Base-by-base conservation (phyloP, 176 grass and related monocot genomes). In the Oryza glumipatula region DNA sequence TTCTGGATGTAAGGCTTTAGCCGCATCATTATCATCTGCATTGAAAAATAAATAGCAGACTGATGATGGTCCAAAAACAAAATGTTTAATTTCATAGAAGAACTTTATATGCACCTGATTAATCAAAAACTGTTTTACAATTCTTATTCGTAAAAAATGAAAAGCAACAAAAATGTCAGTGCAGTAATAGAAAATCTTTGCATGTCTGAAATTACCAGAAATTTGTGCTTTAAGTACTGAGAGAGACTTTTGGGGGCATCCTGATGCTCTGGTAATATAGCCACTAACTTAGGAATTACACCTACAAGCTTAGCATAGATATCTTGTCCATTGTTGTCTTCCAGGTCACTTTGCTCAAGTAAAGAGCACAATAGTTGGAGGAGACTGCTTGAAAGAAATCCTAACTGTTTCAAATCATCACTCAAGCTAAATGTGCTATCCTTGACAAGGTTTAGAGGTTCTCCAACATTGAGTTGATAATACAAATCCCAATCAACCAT, bases 351-450 rank as follows among this genome's bases (percentile, higher is more conserved):
- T 84, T 94, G 76, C 30, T 92, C 85, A 90, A 92, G 30, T 78
- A 94, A 90, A 15, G 93, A 95, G 83, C 96, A 88, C 32, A 98
- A 23, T 23, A 98, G 86, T 65, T 98, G 96, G 89, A 95, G 91
- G 77, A 95, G 76, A 81, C 84, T 77, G 32, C 87, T 89, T 66
- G 75, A 56, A 79, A 98, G 74, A 83, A 94, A 74, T 80, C 56
- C 58, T 74, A 73, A 85, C 70, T 68, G 68, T 81, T 68, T 43
- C 61, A 24, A 81, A 76, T 67, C 73, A 74, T 63, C 78, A 74
- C 48, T 79, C 67, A 38, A 61, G 19, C 26, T 69, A 72, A 70
- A 65, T 76, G n/a, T 68, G 23, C 16, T 44, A 85, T 82, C 63
- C n/a, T 58, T 83, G 36, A 8, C 64, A 85, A 22, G 43, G 38